Conservation (phyloP, 495 filamentous ascomycete genomes). For the Hypoxylon intermedium region DNA sequence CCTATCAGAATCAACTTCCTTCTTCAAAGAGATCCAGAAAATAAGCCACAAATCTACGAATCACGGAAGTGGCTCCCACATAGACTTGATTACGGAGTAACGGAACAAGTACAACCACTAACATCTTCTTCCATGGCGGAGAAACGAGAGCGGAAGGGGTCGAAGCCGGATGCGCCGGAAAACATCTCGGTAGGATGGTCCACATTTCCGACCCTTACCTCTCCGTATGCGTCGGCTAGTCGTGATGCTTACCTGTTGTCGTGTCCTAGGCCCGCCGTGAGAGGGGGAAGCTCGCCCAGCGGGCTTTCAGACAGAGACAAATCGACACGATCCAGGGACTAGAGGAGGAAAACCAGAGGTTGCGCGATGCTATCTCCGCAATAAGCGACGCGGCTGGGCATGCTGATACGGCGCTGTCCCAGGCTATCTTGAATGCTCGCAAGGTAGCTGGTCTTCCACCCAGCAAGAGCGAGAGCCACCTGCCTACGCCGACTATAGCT, state of each 20-base stretch:
- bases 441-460: slow-evolving; percentile 13
- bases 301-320: slow-evolving; percentile 35
- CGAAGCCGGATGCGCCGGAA: slow-evolving; percentile 4
- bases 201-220: neutral
- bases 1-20: neutral
- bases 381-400: slow-evolving; percentile 17
- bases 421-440: slow-evolving; percentile 16
- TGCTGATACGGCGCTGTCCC: slow-evolving; percentile 1
- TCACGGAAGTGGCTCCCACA: neutral
- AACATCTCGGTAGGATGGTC: slow-evolving; percentile 24
- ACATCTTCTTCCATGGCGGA: slow-evolving; percentile 11
- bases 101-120: neutral
- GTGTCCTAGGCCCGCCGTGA: slow-evolving; percentile 33
- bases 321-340: slow-evolving; percentile 30
- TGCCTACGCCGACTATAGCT: neutral
- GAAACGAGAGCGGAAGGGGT: neutral
- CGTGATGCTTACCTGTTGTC: slow-evolving; percentile 1
- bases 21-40: neutral
- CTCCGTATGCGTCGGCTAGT: neutral
- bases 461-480: neutral
- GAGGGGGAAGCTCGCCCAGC: slow-evolving; percentile 32
- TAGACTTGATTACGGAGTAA: neutral
- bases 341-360: slow-evolving; percentile 23
- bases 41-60: neutral
- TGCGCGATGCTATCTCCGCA: slow-evolving; percentile 22